Conservation (phyloP, 257 asterid genomes). For the Solanum habrochaites region DNA sequence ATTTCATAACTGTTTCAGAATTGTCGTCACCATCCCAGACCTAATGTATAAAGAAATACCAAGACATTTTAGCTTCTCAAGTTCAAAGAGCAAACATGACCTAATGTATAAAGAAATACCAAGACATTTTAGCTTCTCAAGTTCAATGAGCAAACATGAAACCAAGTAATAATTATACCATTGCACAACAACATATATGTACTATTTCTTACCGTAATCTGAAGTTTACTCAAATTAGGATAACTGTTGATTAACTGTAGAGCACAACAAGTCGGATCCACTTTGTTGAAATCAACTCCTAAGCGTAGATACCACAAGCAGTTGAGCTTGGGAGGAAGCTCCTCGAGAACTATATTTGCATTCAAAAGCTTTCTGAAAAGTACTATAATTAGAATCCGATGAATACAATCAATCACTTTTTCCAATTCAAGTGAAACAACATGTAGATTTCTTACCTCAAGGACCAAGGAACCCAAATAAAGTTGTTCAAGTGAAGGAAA, state of each 20-base stretch:
- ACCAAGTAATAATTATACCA: background rate
- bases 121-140: too few relatives aligned
- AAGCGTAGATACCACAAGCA: background rate
- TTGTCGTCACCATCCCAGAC: background rate
- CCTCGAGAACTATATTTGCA: background rate
- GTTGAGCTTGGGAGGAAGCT: background rate
- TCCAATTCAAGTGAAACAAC: too few relatives aligned
- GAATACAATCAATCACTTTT: background rate
- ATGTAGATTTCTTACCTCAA: background rate
- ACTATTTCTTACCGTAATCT: background rate
- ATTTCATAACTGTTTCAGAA: background rate
- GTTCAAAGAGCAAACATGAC: background rate
- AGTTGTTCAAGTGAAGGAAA: background rate
- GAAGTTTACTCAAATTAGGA: background rate
- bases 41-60: background rate
- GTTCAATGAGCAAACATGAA: background rate
- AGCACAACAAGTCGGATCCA: background rate
- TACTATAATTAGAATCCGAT: background rate
- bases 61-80: background rate
- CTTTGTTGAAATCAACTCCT: background rate
- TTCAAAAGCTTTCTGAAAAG: background rate
- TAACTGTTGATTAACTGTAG: background rate
- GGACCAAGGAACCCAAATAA: background rate
- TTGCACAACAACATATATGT: background rate
- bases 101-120: background rate